Evolutionary conservation across 2,329 filamentous ascomycete species (phyloP).

Genomic region (Colletotrichum magnum): DNA sequence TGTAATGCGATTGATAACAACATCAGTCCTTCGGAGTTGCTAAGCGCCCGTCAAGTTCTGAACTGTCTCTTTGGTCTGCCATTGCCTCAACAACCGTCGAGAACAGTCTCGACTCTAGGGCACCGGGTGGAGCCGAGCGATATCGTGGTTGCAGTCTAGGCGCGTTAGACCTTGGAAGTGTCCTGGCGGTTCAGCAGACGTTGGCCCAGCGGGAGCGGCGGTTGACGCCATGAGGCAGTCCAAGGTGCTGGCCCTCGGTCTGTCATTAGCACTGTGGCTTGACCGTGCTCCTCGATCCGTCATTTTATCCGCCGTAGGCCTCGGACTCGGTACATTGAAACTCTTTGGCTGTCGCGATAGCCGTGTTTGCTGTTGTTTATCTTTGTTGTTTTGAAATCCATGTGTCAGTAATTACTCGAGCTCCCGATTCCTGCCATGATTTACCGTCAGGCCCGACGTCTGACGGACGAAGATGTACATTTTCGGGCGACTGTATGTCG

Average conservation of each 20-base stretch:
- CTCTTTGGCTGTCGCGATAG: slow-evolving; percentile 9
- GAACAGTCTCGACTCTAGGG: background rate
- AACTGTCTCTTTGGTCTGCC: background rate
- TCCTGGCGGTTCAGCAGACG: slow-evolving; percentile 20
- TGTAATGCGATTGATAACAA: too few species aligned
- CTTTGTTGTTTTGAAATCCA: slow-evolving; percentile 2
- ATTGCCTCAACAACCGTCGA: slow-evolving; percentile 19
- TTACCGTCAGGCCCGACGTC: too few species aligned
- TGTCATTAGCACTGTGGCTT: slow-evolving; percentile 27
- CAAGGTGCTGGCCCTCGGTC: background rate
- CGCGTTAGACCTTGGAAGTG: slow-evolving; percentile 1
- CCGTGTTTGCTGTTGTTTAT: slow-evolving; percentile 28
- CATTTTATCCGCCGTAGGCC: slow-evolving; percentile 29
- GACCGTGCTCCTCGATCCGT: slow-evolving; percentile 36
- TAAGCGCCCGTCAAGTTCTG: background rate
- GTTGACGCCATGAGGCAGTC: slow-evolving; percentile 21
- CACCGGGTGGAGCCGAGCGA: slow-evolving; percentile 21
- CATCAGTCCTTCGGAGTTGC: too few species aligned
- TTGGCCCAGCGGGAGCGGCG: slow-evolving; percentile 29
- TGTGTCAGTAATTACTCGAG: too few species aligned
- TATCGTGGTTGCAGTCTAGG: slow-evolving; percentile 9
- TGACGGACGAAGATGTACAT: too few species aligned
- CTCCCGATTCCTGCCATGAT: background rate
- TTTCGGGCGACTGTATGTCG: too few species aligned
- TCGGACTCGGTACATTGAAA: slow-evolving; percentile 29